These are phyloP conservation scores for Fusarium scirpi DNA, from an alignment of 2,329 filamentous ascomycete genomes.

Conservation along the genomic window DNA sequence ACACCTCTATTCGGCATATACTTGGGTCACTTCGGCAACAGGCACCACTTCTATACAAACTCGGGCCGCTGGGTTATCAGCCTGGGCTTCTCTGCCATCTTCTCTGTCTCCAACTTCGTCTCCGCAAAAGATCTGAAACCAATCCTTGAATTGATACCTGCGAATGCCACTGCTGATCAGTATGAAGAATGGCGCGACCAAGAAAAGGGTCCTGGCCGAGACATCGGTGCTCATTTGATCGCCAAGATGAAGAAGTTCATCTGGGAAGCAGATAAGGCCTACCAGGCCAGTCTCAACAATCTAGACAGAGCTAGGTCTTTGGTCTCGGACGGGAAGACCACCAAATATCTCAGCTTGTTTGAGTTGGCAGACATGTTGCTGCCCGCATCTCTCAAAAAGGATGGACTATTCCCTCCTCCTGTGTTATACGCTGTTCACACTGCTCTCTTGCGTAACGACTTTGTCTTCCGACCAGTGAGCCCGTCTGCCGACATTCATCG, in stretches of 20 bases:
- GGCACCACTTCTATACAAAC: constrained; percentile 66
- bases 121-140: constrained; percentile 56
- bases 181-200: constrained; percentile 50
- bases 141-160: constrained; percentile 50
- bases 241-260: constrained; percentile 62
- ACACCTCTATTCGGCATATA: constrained; percentile 65
- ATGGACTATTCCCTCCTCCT: constrained; percentile 57
- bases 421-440: constrained; percentile 78
- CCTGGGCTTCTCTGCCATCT: constrained; percentile 58
- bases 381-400: constrained; percentile 50
- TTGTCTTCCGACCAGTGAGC: constrained; percentile 68
- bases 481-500: constrained; percentile 61
- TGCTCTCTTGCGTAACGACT: constrained; percentile 69
- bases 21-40: constrained; percentile 62
- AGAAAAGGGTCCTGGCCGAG: constrained; percentile 59
- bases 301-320: constrained; percentile 60
- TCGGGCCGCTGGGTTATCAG: constrained; percentile 64
- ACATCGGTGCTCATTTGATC: constrained; percentile 58
- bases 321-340: constrained; percentile 53
- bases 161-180: constrained; percentile 45
- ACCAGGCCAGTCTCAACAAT: constrained; percentile 61
- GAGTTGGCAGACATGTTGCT: constrained; percentile 63
- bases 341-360: constrained; percentile 62
- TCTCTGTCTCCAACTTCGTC: constrained; percentile 63
- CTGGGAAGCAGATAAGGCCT: constrained; percentile 56